Base-by-base conservation (phyloP, 2,329 filamentous ascomycete genomes). In the Cytospora piceae region DNA sequence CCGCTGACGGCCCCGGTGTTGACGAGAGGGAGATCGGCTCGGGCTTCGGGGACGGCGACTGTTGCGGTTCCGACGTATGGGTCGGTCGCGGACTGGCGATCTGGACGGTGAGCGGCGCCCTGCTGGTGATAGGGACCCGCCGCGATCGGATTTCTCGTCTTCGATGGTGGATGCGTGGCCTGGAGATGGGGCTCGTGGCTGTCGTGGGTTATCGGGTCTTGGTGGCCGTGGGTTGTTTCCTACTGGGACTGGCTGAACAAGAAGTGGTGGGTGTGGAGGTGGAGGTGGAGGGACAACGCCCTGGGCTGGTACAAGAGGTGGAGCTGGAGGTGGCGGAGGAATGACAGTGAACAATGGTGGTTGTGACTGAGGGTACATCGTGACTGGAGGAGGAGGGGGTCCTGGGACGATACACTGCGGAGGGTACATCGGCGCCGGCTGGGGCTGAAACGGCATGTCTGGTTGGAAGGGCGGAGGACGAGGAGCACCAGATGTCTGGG, bases 111-210 rank as follows among this genome's bases (percentile, higher is more conserved):
- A 49, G 53, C 12, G 60, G 8, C 39, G 53, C 39, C 4, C 17
- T 29, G 60, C 9, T n/a, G 60, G 60, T 17, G 60, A 46, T 2
- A 56, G 42, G 2, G 60, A 57, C 2, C 60, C 60, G 6, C 53
- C 60, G 15, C 60, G 60, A 7, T 63, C 60, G 14, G 60, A 63
- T 22, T 57, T 53, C 8, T 51, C 39, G 39, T 63, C 60, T 34
- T 63, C 60, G 15, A 63, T 63, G 4, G 60, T 63, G n/a, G 60
- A 63, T 17, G 60, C 60, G 29, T 63, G 60, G 15, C 60, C 60
- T 17, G 53, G 60, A 51, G 60, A 63, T 17, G 60, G 60, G 34
- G 39, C 32, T 11, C 60, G 37, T 6, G 53, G 55, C 17, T 24
- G 53, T 63, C 32, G 9, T 32, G 24, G 39, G 39, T 54, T 39